Base-by-base conservation (phyloP, 306 rosid species). In the Erythrophleum fordii region DNA sequence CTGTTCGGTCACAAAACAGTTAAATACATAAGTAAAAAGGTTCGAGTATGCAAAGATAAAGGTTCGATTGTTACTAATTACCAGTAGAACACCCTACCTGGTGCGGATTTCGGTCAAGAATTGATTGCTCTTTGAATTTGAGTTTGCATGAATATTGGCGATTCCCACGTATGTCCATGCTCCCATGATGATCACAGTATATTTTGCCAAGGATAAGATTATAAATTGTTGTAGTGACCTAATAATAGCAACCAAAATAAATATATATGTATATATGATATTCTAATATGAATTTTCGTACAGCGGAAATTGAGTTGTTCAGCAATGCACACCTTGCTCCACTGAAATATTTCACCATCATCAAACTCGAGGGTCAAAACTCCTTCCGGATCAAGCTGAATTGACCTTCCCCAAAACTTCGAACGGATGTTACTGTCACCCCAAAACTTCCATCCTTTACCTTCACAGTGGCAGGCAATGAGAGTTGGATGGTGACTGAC, bases 381-480 rank as follows among this genome's bases (percentile, higher is more conserved):
- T 81, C 99, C 99, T 20, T 89, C 92, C 25, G 99, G 99, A 78
- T 95, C 98, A 45, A 95, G 98, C 86, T 95, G 99, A 85, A 95
- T 95, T 46, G 99, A 95, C 69, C 93, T 87, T 56, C 99, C 99
- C 96, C 99, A 95, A 86, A 95, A 95, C 85, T 92, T 95, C 44
- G 99, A 84, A 18, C 90, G 97, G 83, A 95, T 88, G 82, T 95
- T 95, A 83, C 98, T 91, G 84, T 95, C 99, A 62, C 91, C 98
- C 98, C 97, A 95, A 83, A 93, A 95, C 85, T 83, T 95, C 99
- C 99, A 95, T 64, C 99, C 99, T 87, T 94, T 88, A 69, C 99
- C 99, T 86, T 93, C 91, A 90, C 99, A 91, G 83, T 95, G 99
- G 87, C 98, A 95, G 48, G 99, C 99, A 79, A 95, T 90, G 51